phyloP scores from a whole-genome alignment of 202 grass and related monocot genomes.

The Brachypodium distachyon region DNA sequence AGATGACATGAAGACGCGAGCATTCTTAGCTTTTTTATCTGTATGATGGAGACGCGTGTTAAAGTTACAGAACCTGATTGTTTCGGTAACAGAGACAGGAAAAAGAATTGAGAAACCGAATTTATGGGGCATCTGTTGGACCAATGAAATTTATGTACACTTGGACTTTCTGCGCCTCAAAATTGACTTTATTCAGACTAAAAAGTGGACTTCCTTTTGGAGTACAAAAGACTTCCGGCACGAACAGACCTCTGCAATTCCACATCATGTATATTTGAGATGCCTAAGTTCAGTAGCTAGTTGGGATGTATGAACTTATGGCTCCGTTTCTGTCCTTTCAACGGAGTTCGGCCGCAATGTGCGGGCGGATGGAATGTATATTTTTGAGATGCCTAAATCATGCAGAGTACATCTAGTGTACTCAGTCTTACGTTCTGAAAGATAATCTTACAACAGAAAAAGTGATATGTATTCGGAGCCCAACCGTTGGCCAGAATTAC shows the following conservation, averaged over 20 bases:
- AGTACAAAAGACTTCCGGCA: background rate
- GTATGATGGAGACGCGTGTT: background rate
- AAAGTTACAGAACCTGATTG: background rate
- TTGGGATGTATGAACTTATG: too few relatives aligned
- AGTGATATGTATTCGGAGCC: background rate
- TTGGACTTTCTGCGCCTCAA: background rate
- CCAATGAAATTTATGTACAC: background rate
- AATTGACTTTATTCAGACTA: background rate
- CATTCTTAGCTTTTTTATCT: background rate
- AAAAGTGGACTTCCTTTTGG: background rate
- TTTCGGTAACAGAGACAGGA: background rate
- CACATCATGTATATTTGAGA: background rate
- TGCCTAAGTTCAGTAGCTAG: too few relatives aligned
- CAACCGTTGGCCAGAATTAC: background rate
- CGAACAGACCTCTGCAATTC: background rate
- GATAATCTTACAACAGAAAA: background rate
- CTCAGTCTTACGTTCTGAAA: background rate
- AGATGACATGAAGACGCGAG: background rate
- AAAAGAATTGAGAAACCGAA: background rate
- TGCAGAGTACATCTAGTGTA: background rate
- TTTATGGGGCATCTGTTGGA: background rate
- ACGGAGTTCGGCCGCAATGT: too few relatives aligned
- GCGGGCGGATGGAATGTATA: too few relatives aligned
- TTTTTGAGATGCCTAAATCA: background rate
- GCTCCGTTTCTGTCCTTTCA: too few relatives aligned